Base-by-base conservation (phyloP, 345 rosid genomes). In the Eucalyptus marginata region DNA sequence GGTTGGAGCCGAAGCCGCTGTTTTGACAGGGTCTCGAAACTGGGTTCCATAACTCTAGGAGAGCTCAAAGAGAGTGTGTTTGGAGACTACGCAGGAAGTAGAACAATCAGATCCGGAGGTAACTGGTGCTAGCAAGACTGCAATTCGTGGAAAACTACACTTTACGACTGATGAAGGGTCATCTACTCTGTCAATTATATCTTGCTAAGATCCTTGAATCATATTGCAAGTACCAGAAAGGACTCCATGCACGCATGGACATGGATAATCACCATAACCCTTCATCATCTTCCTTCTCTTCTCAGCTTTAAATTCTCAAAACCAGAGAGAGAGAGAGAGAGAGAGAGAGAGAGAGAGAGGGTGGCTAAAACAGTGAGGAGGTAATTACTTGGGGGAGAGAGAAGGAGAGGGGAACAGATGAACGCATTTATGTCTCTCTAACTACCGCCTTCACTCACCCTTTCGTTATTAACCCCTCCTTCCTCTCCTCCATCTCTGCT, bases 351-450 rank as follows among this genome's bases (percentile, higher is more conserved):
- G 79, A 68, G 79, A 16, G 79, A 33, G 44, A 17, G 81, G 7
- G 81, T 16, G 44, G 44, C 80, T 68, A 68, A 33, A 71, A 36
- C 81, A 71, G 81, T 33, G 46, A 46, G 81, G 52, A 43, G 76
- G 31, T 49, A 87, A 64, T 58, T 31, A 44, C 36, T 36, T n/a
- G n/a, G 20, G 40, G 27, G 89, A 40, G 40, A 40, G 40, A 40
- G 68, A 40, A 20, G 56, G 56, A 43, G 25, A 20, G 88, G 91
- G 89, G 90, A 92, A 90, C 95, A 40, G 94, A 90, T 94, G 94
- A 87, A 89, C 46, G 86, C 94, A 95, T 94, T 94, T 92, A 95
- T 90, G 47, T 29, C 92, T 86, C 88, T 44, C 71, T 90, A 90
- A 91, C 95, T 27, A 90, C 95, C 88, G 64, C 51, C 86, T 18